Evolutionary conservation across 2,329 filamentous ascomycete species (phyloP), one percentile per base, ranked within the genome.

Genomic region (Aspergillus fischeri): DNA sequence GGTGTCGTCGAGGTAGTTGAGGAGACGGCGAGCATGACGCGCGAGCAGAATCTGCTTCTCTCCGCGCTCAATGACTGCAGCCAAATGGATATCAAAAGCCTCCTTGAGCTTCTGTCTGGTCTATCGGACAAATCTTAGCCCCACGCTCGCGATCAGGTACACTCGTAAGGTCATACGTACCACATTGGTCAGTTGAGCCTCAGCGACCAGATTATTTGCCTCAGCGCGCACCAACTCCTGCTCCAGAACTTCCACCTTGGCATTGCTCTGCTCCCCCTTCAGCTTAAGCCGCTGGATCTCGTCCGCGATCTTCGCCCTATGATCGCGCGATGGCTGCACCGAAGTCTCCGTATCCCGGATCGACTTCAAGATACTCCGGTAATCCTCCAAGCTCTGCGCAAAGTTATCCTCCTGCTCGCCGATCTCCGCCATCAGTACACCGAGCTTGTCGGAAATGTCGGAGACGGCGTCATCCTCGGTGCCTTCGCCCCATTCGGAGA

Each of bases 21-120:
- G 75, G 38, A 99, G 83, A 47, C 91, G 87, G 54, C 91, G 89
- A 21, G 92, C 93, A 72, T 97, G 92, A 68, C 90, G 90, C 56
- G 94, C 93, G 17, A 99, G 84, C 59, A 99, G 90, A 67, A 93
- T 90, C 73, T 99, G 94, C 79, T 97, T 97, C 80, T 97, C 94
- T 25, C 92, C 92, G 32, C 93, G 89, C 80, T 99, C 94, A 66
- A 99, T 96, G 21, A 92, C 90, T 58, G 92, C 92, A 17, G 89
- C 85, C 63, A 96, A 90, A 73, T 97, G 92, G 59, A 90, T 76
- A 64, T 92, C 90, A 71, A 93, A 97, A 25, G 94, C 91, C 76
- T 97, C 91, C 78, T 96, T 97, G 77, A 99, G 83, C 78, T 97
- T 97, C 76, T 94, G 90, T 57, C 94, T 90, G 38, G 94, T 97